Conservation (phyloP, 257 asterid species). For the Schizonepeta tenuifolia region DNA sequence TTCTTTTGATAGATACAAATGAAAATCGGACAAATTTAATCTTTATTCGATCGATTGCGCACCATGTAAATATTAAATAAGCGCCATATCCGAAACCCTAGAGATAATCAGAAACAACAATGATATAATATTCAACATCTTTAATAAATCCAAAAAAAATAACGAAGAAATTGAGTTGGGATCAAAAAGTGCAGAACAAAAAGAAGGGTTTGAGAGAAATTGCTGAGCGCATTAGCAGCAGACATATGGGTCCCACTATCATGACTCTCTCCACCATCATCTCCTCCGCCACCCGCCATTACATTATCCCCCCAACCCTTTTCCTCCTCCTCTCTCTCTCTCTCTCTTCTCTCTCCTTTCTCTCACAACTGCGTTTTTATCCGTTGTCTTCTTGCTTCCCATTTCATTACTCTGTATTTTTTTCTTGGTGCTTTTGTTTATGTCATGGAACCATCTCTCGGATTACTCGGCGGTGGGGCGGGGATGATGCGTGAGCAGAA, state of each 20-base stretch:
- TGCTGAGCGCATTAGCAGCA: slow-evolving; percentile 57
- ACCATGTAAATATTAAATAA: not conserved
- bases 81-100: slow-evolving; percentile 4
- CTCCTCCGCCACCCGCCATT: slow-evolving; percentile 35
- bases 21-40: not conserved
- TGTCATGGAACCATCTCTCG: slow-evolving; percentile 63
- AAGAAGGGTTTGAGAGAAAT: slow-evolving; percentile 29
- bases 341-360: not conserved
- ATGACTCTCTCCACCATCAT: slow-evolving; percentile 66
- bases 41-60: not conserved
- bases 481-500: slow-evolving; percentile 23
- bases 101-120: not conserved
- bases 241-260: slow-evolving; percentile 70
- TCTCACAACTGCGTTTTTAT: slow-evolving; percentile 12
- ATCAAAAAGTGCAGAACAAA: slow-evolving; percentile 26
- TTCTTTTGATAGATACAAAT: not conserved
- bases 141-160: not conserved
- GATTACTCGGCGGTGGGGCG: slow-evolving; percentile 35
- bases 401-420: not conserved
- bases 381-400: not conserved
- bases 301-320: slow-evolving; percentile 33
- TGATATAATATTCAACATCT: not conserved
- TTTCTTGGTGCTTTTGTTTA: slow-evolving; percentile 9
- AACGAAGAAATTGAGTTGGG: slow-evolving; percentile 11
- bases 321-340: not conserved